phyloP scores from a whole-genome alignment of 1,139 yeast genomes.

The Geotrichum fermentans region DNA sequence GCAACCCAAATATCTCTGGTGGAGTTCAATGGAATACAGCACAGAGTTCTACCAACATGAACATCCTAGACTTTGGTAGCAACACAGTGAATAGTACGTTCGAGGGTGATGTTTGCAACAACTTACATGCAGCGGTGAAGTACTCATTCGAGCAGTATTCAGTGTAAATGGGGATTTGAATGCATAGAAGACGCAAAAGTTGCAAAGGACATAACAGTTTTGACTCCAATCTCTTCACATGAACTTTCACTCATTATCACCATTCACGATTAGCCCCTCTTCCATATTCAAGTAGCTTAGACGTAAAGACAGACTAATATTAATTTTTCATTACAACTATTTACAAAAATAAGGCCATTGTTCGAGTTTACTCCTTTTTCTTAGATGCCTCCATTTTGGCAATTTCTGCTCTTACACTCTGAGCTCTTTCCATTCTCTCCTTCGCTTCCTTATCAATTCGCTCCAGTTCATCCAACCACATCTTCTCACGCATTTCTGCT shows the following conservation, averaged over 20 bases:
- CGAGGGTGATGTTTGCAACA: neutral
- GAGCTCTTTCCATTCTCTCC: slow-evolving; percentile 35
- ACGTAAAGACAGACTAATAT: no score
- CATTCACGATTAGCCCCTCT: no score
- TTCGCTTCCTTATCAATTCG: slow-evolving; percentile 73
- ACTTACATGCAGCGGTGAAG: slow-evolving; percentile 2
- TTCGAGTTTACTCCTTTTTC: neutral
- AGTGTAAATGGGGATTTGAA: neutral
- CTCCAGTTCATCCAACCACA: slow-evolving; percentile 91
- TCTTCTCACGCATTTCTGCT: slow-evolving; percentile 75
- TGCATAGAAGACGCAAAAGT: no score
- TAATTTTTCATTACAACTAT: no score
- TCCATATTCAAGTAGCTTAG: no score
- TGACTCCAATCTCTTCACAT: neutral
- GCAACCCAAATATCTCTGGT: slow-evolving; percentile 25
- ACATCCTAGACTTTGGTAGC: slow-evolving; percentile 20
- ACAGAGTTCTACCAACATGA: slow-evolving; percentile 13
- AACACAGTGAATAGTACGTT: slow-evolving; percentile 1
- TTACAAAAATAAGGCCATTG: no score
- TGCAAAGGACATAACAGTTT: no score
- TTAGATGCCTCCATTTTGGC: slow-evolving; percentile 13
- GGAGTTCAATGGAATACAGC: slow-evolving; percentile 22
- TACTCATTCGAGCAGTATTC: slow-evolving; percentile 13
- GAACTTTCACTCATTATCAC: no score
- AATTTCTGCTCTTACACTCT: slow-evolving; percentile 11